Evolutionary conservation across 495 filamentous ascomycete species (phyloP).

Genomic region (Neurospora sp.): DNA sequence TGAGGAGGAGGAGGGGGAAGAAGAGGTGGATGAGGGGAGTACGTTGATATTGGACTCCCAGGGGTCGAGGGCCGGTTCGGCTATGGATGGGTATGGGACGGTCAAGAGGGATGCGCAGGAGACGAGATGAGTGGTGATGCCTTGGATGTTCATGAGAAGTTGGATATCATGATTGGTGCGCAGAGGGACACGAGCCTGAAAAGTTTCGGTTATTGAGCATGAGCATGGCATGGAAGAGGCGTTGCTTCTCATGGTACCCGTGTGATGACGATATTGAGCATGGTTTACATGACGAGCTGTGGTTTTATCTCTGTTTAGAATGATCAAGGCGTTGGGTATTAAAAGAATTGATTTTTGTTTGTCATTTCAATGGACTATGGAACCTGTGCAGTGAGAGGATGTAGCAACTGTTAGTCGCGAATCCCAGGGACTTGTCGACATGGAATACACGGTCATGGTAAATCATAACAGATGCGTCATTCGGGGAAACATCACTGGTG

Average conservation of each 20-base stretch:
- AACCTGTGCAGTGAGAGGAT: too few relatives aligned
- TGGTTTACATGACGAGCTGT: not conserved
- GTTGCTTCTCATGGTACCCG: not conserved
- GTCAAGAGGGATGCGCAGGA: not conserved
- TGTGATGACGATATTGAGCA: not conserved
- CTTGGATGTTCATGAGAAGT: not conserved
- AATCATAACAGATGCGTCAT: not conserved
- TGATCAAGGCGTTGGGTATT: not conserved
- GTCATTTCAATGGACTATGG: too few relatives aligned
- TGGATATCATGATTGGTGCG: too few relatives aligned
- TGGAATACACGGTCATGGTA: not conserved
- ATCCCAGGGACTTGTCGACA: too few relatives aligned
- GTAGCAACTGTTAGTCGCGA: too few relatives aligned
- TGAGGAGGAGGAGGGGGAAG: conserved; percentile 6
- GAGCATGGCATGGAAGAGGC: not conserved
- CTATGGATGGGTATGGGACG: not conserved
- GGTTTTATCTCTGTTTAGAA: not conserved
- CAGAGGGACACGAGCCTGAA: too few relatives aligned
- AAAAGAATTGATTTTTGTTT: not conserved
- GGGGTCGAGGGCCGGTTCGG: not conserved
- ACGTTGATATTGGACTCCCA: not conserved
- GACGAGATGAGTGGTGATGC: not conserved
- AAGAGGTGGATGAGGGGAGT: conserved; percentile 1
- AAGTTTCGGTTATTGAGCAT: not conserved
- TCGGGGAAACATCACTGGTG: not conserved